Evolutionary conservation across 371 early-diverging fungal species (phyloP).

Genomic region (Mortierella sp.): DNA sequence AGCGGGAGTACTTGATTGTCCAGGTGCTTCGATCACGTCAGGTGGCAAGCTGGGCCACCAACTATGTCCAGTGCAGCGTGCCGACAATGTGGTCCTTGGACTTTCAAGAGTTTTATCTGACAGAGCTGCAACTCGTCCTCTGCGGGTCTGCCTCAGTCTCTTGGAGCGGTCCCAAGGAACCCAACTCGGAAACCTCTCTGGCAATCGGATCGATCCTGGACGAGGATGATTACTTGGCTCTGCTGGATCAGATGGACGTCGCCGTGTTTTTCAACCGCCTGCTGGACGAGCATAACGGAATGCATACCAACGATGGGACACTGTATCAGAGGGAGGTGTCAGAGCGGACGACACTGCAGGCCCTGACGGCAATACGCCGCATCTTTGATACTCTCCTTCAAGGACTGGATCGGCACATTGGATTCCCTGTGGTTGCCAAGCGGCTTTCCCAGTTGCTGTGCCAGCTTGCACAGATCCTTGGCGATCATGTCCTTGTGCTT

Average conservation of each 20-base stretch:
- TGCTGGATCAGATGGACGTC: slow-evolving; percentile 74
- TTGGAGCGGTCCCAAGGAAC: slow-evolving; percentile 16
- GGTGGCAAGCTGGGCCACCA: slow-evolving; percentile 67
- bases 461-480: slow-evolving; percentile 58
- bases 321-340: slow-evolving; percentile 49
- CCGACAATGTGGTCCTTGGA: slow-evolving; percentile 56
- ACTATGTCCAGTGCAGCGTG: slow-evolving; percentile 66
- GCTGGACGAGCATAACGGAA: slow-evolving; percentile 35
- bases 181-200: not conserved
- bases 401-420: slow-evolving; percentile 21
- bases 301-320: slow-evolving; percentile 23
- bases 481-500: slow-evolving; percentile 37
- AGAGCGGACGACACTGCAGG: slow-evolving; percentile 35
- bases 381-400: slow-evolving; percentile 38
- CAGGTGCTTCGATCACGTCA: slow-evolving; percentile 63
- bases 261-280: slow-evolving; percentile 59
- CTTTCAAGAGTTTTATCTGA: slow-evolving; percentile 45
- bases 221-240: slow-evolving; percentile 72
- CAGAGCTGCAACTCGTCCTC: slow-evolving; percentile 49
- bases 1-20: slow-evolving; percentile 59
- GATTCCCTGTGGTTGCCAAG: slow-evolving; percentile 44
- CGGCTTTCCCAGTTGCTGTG: slow-evolving; percentile 62
- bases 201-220: slow-evolving; percentile 54
- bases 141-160: slow-evolving; percentile 45
- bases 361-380: slow-evolving; percentile 32